These are phyloP conservation scores for Malus asiatica DNA, from an alignment of 306 rosid species.

Conservation along the genomic window DNA sequence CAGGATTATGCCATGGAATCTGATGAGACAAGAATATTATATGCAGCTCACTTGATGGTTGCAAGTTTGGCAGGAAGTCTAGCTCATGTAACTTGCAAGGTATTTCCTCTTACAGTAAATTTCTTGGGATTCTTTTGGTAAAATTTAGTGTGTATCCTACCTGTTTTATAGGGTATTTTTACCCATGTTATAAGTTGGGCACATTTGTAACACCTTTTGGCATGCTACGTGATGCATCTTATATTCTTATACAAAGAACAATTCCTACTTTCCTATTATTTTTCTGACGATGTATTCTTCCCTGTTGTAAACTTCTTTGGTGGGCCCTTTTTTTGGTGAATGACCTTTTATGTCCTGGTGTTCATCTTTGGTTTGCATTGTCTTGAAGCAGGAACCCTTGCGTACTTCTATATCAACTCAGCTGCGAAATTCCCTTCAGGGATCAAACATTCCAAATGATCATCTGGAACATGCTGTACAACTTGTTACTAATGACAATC, in stretches of 20 bases:
- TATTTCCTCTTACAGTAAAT: slow-evolving; percentile 13
- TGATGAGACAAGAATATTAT: slow-evolving; percentile 82
- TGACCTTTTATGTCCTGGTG: background rate
- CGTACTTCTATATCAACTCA: slow-evolving; percentile 74
- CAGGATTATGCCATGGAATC: slow-evolving; percentile 98
- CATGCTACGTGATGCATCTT: background rate
- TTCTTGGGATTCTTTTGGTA: background rate
- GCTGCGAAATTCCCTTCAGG: slow-evolving; percentile 80
- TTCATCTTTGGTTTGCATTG: slow-evolving; percentile 7
- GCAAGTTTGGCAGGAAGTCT: slow-evolving; percentile 96
- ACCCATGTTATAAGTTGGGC: background rate
- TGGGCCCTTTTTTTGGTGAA: background rate
- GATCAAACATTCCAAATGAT: slow-evolving; percentile 50
- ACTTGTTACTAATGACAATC: slow-evolving; percentile 91
- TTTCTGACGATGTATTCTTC: background rate
- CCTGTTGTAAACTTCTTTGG: background rate
- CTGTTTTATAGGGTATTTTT: background rate
- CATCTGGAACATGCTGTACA: slow-evolving; percentile 89
- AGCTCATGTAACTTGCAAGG: slow-evolving; percentile 99
- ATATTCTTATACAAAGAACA: background rate
- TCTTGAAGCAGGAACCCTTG: slow-evolving; percentile 69
- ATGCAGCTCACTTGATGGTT: slow-evolving; percentile 99
- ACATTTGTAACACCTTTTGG: background rate
- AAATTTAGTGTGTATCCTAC: background rate
- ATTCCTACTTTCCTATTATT: background rate